phyloP scores from a whole-genome alignment of 2,329 filamentous ascomycete genomes.

The Sphaerulina vaccinii region DNA sequence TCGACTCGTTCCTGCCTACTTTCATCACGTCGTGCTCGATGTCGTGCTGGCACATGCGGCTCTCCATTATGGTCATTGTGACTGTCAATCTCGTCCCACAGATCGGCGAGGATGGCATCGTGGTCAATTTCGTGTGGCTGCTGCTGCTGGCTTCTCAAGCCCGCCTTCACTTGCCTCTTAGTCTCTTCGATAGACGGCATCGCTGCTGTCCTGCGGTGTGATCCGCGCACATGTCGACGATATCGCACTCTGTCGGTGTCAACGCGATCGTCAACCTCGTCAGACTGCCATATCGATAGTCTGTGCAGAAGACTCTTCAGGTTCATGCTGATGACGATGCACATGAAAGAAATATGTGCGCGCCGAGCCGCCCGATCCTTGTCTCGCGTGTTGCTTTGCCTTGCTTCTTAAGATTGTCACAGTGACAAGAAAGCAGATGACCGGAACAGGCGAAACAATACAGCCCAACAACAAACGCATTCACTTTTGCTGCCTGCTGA shows the following conservation, averaged over 20 bases:
- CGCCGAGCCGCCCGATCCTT: constrained; percentile 3
- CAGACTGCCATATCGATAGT: no score
- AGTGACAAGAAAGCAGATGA: constrained; percentile 14
- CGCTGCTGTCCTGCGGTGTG: constrained; percentile 9
- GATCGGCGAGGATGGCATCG: constrained; percentile 34
- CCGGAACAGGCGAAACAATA: constrained; percentile 13
- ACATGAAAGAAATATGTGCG: not conserved
- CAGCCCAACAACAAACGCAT: constrained; percentile 9
- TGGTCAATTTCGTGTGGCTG: constrained; percentile 28
- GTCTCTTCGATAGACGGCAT: constrained; percentile 39
- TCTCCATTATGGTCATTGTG: constrained; percentile 30
- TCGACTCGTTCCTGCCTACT: not conserved
- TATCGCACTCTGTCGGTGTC: not conserved
- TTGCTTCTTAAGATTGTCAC: constrained; percentile 8
- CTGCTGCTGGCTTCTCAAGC: constrained; percentile 20
- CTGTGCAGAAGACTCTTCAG: no score
- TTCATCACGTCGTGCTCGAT: constrained; percentile 6
- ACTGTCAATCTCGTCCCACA: constrained; percentile 37
- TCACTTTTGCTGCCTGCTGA: not conserved
- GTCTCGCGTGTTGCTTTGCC: constrained; percentile 1
- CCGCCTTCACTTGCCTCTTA: constrained; percentile 33
- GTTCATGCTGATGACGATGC: not conserved
- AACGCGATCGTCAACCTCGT: not conserved
- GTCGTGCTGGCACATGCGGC: constrained; percentile 10
- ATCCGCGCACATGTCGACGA: constrained; percentile 11